Conservation (phyloP, 192 early-diverging fungal genomes). For the Coemansia sp. region DNA sequence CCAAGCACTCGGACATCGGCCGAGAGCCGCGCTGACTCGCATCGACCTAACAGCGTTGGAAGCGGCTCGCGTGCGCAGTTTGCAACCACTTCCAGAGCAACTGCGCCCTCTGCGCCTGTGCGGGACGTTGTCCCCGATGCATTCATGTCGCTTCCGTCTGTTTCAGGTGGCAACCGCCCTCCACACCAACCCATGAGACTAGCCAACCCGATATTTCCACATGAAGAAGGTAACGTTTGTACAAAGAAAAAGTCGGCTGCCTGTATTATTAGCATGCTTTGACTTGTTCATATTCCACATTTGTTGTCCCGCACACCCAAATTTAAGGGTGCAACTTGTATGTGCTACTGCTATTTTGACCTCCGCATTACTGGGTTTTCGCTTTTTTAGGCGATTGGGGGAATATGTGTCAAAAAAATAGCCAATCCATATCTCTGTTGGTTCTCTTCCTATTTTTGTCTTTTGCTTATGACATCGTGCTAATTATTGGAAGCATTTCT, state of each 20-base stretch:
- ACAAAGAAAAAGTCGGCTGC: not conserved
- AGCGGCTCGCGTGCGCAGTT: slow-evolving; percentile 19
- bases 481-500: not conserved
- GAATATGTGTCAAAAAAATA: too few species aligned
- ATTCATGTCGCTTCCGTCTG: slow-evolving; percentile 35
- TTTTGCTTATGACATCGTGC: not conserved
- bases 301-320: not conserved
- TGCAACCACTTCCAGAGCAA: slow-evolving; percentile 19
- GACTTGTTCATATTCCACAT: not conserved
- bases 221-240: slow-evolving; percentile 20
- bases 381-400: too few species aligned
- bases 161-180: slow-evolving; percentile 15
- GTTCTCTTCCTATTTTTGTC: not conserved
- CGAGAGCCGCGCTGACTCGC: slow-evolving; percentile 15
- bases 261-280: not conserved
- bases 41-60: not conserved
- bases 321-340: not conserved
- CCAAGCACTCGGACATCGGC: slow-evolving; percentile 18
- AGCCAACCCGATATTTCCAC: slow-evolving; percentile 28
- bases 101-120: slow-evolving; percentile 3
- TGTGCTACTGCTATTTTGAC: not conserved
- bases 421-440: too few species aligned
- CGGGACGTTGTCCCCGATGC: slow-evolving; percentile 10
- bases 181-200: slow-evolving; percentile 10
- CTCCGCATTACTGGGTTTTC: not conserved